Percentiles rank a stretch among this genome's conserved stretches.
These are phyloP conservation scores for Crepidotus sp. DNA, from an alignment of 1,284 basidiomycete genomes.

Conservation along the genomic window DNA sequence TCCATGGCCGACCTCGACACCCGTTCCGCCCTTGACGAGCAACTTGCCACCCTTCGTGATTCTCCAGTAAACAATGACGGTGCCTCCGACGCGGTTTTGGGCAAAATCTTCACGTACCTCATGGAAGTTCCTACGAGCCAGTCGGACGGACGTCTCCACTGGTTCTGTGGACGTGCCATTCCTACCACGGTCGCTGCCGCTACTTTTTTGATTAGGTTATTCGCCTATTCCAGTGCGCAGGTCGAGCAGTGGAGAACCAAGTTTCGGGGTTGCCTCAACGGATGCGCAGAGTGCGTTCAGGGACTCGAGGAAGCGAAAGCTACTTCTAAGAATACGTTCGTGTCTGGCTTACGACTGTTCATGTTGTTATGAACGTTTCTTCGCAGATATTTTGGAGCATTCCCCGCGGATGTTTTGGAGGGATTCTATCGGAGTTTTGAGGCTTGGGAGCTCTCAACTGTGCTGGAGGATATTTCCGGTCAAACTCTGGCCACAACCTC, in stretches of 20 bases:
- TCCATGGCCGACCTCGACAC: constrained; percentile 6
- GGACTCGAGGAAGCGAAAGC: constrained; percentile 56
- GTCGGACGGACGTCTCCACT: constrained; percentile 44
- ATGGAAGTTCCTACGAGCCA: constrained; percentile 33
- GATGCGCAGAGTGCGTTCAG: constrained; percentile 62
- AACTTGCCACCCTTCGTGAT: constrained; percentile 45
- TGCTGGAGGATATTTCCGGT: constrained; percentile 37
- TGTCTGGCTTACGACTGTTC: constrained; percentile 19
- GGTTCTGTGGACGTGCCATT: constrained; percentile 61
- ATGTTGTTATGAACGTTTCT: constrained; percentile 1
- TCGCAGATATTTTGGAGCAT: constrained; percentile 60
- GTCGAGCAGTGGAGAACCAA: constrained; percentile 57
- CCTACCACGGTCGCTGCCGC: constrained; percentile 51
- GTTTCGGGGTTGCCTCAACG: constrained; percentile 45
- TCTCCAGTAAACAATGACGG: constrained; percentile 42
- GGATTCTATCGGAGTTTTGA: constrained; percentile 62
- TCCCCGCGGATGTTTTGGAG: constrained; percentile 37
- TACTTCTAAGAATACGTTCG: constrained; percentile 59
- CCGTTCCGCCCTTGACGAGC: constrained; percentile 21
- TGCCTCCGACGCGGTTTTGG: constrained; percentile 43
- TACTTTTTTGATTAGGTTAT: constrained; percentile 70
- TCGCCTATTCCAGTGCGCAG: constrained; percentile 60
- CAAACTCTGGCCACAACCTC: constrained; percentile 34
- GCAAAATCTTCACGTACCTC: constrained; percentile 48
- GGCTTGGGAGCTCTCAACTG: constrained; percentile 51